Evolutionary conservation across 306 rosid species (phyloP).

Genomic region (Begonia masoniana): DNA sequence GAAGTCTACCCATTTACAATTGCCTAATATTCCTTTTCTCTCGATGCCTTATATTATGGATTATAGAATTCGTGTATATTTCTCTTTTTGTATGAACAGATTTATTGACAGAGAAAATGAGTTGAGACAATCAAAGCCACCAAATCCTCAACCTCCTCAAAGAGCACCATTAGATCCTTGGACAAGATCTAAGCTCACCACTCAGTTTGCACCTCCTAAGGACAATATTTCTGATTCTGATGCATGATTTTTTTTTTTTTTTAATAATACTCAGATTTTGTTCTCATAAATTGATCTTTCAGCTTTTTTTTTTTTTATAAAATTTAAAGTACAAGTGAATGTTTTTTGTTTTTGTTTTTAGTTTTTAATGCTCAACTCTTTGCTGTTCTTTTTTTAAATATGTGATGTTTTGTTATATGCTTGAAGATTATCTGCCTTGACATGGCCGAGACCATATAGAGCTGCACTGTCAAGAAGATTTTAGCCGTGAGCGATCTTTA

Average conservation of each 20-base stretch:
- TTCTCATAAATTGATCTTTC: background rate
- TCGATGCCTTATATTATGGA: no score
- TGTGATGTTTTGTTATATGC: no score
- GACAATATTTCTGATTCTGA: slow-evolving; percentile 42
- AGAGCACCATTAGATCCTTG: slow-evolving; percentile 78
- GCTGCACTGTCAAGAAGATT: no score
- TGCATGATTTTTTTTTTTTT: slow-evolving; percentile 16
- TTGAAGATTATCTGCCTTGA: no score
- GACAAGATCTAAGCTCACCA: slow-evolving; percentile 58
- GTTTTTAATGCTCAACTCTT: no score
- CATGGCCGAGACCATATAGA: no score
- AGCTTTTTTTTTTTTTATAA: no score
- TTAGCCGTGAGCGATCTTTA: no score
- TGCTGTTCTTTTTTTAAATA: no score
- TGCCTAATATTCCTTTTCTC: background rate
- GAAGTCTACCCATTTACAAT: background rate
- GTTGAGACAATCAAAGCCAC: slow-evolving; percentile 78
- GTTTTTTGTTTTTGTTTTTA: no score
- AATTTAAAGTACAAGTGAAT: no score
- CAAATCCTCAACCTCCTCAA: slow-evolving; percentile 68
- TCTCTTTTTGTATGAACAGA: slow-evolving; percentile 20
- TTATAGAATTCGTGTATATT: no score
- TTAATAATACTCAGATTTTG: background rate
- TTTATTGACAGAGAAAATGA: slow-evolving; percentile 75
- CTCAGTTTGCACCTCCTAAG: slow-evolving; percentile 74